phyloP scores from a whole-genome alignment of 805 yeast species.

The Candida multigemmis region DNA sequence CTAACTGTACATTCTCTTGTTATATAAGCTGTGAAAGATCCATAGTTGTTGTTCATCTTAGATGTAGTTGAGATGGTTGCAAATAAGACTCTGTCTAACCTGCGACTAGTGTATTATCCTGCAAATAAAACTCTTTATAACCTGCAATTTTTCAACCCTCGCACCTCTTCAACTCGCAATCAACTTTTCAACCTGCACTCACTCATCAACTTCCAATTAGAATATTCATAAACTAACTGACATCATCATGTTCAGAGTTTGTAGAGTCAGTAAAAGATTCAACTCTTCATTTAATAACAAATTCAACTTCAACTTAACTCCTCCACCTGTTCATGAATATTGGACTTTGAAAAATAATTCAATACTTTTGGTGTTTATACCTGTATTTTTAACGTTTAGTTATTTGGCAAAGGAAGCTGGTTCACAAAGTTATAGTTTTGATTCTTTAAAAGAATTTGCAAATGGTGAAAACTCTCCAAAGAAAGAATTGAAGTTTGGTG shows the following conservation, averaged over 20 bases:
- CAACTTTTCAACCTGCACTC: no score
- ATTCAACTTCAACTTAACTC: slow-evolving; percentile 30
- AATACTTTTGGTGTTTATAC: slow-evolving; percentile 28
- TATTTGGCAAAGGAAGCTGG: slow-evolving; percentile 24
- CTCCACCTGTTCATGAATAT: slow-evolving; percentile 37
- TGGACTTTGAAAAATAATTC: slow-evolving; percentile 32
- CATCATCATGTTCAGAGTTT: slow-evolving; percentile 1
- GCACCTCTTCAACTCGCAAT: no score
- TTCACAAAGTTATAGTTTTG: slow-evolving; percentile 17
- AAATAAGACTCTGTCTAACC: no score
- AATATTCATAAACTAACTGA: not conserved
- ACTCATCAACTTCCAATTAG: no score
- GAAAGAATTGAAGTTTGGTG: slow-evolving; percentile 27
- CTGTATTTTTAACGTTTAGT: slow-evolving; percentile 24
- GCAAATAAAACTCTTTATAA: no score
- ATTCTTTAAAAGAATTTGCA: slow-evolving; percentile 23
- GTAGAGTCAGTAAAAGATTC: slow-evolving; percentile 15
- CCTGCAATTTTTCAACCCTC: no score
- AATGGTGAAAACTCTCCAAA: slow-evolving; percentile 29
- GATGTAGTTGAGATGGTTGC: no score
- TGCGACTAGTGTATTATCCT: no score
- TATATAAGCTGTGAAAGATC: no score
- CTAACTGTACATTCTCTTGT: no score
- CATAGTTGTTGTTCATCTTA: no score
- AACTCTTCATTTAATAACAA: slow-evolving; percentile 34